These are phyloP conservation scores for Carex kokanica DNA, from an alignment of 176 grass and related monocot genomes.

Conservation along the genomic window DNA sequence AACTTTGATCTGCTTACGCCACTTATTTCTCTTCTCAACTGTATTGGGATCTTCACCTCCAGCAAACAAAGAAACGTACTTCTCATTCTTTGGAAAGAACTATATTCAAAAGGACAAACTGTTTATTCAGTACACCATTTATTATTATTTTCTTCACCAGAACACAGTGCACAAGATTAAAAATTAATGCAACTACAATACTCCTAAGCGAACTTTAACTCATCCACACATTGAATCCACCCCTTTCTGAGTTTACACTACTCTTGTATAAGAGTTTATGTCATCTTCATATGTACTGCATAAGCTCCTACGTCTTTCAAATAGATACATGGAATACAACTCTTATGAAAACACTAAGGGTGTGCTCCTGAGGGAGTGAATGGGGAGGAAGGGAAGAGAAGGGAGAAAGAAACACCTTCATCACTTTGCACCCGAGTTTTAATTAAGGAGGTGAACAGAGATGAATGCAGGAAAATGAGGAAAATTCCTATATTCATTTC, in stretches of 20 bases:
- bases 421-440: no score
- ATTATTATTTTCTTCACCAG: not conserved
- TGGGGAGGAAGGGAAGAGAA: no score
- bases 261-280: not conserved
- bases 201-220: conserved; percentile 2
- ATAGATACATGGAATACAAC: conserved; percentile 10
- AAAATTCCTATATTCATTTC: no score
- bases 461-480: no score
- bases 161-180: not conserved
- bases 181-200: not conserved
- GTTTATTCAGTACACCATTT: conserved; percentile 29
- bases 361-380: no score
- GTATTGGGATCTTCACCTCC: conserved; percentile 53
- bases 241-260: not conserved
- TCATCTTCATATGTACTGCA: conserved; percentile 2
- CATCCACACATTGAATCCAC: conserved; percentile 7
- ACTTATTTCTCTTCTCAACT: conserved; percentile 67
- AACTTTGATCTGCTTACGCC: conserved; percentile 78
- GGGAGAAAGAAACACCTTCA: no score
- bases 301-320: not conserved
- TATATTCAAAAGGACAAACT: conserved; percentile 35
- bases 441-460: no score
- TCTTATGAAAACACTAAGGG: conserved; percentile 9
- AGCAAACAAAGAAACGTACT: conserved; percentile 68
- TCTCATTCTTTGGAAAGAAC: conserved; percentile 96